These are phyloP conservation scores for Leccinum aurantiacum DNA, from an alignment of 768 basidiomycete species.

Conservation along the genomic window DNA sequence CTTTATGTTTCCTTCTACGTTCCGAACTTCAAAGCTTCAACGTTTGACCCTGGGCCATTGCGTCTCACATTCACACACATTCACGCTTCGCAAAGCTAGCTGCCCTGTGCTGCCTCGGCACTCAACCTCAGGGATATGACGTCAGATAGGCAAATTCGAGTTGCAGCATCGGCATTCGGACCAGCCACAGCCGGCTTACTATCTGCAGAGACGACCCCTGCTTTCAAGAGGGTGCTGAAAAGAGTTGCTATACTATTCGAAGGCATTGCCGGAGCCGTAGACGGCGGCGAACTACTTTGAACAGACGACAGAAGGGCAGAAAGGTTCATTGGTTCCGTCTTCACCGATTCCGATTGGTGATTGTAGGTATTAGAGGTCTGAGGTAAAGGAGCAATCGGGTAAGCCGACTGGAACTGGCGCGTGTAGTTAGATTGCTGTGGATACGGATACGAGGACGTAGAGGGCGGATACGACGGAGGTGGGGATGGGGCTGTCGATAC, in stretches of 20 bases:
- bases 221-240: slow-evolving; percentile 68
- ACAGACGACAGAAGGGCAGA: slow-evolving; percentile 30
- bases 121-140: too few species aligned
- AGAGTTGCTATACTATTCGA: slow-evolving; percentile 52
- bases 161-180: slow-evolving; percentile 20
- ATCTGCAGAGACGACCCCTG: slow-evolving; percentile 68
- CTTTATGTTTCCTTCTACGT: slow-evolving; percentile 25
- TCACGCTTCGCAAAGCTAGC: too few species aligned
- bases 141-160: too few species aligned
- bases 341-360: slow-evolving; percentile 27
- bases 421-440: slow-evolving; percentile 33
- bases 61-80: too few species aligned
- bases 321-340: slow-evolving; percentile 33
- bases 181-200: slow-evolving; percentile 53
- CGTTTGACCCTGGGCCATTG: too few species aligned
- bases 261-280: slow-evolving; percentile 25
- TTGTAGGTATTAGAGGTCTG: slow-evolving; percentile 29
- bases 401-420: slow-evolving; percentile 29
- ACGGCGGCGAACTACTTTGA: slow-evolving; percentile 23
- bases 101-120: too few species aligned
- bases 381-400: slow-evolving; percentile 35
- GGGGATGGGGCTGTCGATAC: slow-evolving; percentile 29
- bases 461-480: slow-evolving; percentile 22
- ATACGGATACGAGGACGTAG: slow-evolving; percentile 30
- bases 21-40: slow-evolving; percentile 19